A percentile compares a stretch with the other conserved stretches of the same genome.
Evolutionary conservation across 371 early-diverging fungal genomes (phyloP).

Genomic region (Mortierella sp.): DNA sequence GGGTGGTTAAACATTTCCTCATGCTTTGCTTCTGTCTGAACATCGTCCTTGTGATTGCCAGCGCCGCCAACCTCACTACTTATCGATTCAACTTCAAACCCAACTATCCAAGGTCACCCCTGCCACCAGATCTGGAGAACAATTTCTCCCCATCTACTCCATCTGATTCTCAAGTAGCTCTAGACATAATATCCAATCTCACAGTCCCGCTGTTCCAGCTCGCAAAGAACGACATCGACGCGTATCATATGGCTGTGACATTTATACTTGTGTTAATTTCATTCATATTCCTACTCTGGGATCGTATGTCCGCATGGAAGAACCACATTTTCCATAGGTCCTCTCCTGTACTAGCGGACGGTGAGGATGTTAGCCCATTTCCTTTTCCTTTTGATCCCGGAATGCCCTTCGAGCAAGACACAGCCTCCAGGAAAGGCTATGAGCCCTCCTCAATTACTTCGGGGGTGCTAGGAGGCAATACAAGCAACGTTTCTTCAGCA

Average conservation of each 20-base stretch:
- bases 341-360: neutral
- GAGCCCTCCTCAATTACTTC: neutral
- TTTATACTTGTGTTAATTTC: neutral
- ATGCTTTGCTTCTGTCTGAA: conserved; percentile 21
- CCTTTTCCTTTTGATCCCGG: conserved; percentile 6
- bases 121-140: no score
- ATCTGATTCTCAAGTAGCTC: no score
- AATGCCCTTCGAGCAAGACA: neutral
- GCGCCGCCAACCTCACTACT: neutral
- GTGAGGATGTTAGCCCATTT: neutral
- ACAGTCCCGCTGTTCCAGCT: conserved; percentile 2
- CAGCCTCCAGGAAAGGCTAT: neutral
- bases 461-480: no score
- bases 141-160: no score
- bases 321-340: neutral
- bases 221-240: conserved; percentile 9
- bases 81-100: neutral
- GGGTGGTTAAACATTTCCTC: conserved; percentile 11
- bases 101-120: no score
- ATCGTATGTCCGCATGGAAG: neutral
- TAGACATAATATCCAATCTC: neutral
- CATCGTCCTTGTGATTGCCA: neutral
- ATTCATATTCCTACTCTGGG: conserved; percentile 5
- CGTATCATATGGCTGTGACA: neutral
- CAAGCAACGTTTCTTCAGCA: no score